Evolutionary conservation across 805 yeast species (phyloP).

Genomic region (Candida ascalaphidarum): DNA sequence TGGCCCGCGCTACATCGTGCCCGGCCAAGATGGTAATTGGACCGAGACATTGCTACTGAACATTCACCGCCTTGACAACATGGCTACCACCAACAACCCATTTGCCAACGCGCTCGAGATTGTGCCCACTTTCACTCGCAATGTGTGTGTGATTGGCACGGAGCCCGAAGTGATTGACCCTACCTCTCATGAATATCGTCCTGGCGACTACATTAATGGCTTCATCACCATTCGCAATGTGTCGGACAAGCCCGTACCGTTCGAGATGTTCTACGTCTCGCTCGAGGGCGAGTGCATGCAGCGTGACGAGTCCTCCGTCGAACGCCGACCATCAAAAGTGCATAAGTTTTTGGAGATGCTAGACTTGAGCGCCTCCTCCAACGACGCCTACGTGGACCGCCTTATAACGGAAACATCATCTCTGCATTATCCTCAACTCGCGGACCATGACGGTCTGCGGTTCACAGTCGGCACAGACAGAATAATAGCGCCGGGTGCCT

Average conservation of each 20-base stretch:
- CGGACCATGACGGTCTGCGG: constrained; percentile 27
- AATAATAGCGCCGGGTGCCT: constrained; percentile 25
- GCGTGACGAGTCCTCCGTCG: constrained; percentile 11
- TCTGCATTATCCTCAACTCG: constrained; percentile 25
- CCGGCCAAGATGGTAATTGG: too few species aligned
- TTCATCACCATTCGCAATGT: constrained; percentile 29
- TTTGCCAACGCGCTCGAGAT: constrained; percentile 19
- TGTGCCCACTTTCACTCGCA: constrained; percentile 25
- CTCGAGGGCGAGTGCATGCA: constrained; percentile 29
- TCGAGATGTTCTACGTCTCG: constrained; percentile 37
- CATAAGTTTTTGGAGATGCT: constrained; percentile 34
- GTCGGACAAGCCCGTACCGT: constrained; percentile 22
- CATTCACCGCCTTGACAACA: constrained; percentile 28
- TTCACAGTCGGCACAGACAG: constrained; percentile 29
- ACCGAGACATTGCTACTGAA: constrained; percentile 35
- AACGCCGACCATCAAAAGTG: constrained; percentile 17
- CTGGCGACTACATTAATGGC: constrained; percentile 36
- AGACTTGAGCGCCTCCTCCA: constrained; percentile 37
- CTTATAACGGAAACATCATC: constrained; percentile 19
- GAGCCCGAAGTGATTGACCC: constrained; percentile 26
- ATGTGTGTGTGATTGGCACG: constrained; percentile 31
- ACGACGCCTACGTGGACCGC: constrained; percentile 34
- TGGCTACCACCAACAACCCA: constrained; percentile 14
- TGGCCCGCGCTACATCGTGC: too few species aligned
- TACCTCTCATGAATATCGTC: constrained; percentile 22